Conservation (phyloP, 2,329 filamentous ascomycete species). For the Pochonia chlamydosporia region DNA sequence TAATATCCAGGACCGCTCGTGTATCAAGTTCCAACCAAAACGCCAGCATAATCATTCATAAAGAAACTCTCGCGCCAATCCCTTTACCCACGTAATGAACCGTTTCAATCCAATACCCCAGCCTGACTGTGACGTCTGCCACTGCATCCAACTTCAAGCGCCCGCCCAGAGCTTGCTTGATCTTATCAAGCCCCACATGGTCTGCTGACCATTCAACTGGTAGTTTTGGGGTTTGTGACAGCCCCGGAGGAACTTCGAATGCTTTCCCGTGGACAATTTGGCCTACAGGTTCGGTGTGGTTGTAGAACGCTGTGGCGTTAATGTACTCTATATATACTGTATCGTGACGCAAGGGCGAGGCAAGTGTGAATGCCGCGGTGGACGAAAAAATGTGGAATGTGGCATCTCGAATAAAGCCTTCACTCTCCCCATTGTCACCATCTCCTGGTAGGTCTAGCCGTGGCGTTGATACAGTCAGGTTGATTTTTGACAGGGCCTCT, state of each 20-base stretch:
- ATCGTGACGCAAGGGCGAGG: slow-evolving; percentile 69
- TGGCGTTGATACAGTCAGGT: slow-evolving; percentile 67
- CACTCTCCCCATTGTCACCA: slow-evolving; percentile 27
- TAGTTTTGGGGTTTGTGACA: slow-evolving; percentile 65
- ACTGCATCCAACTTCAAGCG: slow-evolving; percentile 70
- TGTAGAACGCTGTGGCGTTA: slow-evolving; percentile 81
- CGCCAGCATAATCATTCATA: slow-evolving; percentile 15
- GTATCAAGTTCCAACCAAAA: background rate
- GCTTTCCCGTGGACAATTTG: slow-evolving; percentile 68
- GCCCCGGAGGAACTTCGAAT: slow-evolving; percentile 71
- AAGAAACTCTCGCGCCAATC: slow-evolving; percentile 55
- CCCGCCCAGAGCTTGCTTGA: slow-evolving; percentile 75
- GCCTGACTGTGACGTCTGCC: slow-evolving; percentile 66
- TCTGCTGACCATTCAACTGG: slow-evolving; percentile 77
- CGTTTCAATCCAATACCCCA: slow-evolving; percentile 69
- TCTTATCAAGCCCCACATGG: slow-evolving; percentile 75
- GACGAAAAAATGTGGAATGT: slow-evolving; percentile 84
- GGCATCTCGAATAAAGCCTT: slow-evolving; percentile 76
- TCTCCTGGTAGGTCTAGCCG: slow-evolving; percentile 52
- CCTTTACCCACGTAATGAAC: slow-evolving; percentile 66
- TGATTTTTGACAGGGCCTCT: slow-evolving; percentile 64
- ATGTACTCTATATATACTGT: slow-evolving; percentile 73
- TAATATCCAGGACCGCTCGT: too few species aligned
- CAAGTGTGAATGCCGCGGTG: slow-evolving; percentile 76
- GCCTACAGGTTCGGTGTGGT: slow-evolving; percentile 71